Evolutionary conservation across 805 yeast genomes (phyloP).

Genomic region (Spathaspora arborariae): DNA sequence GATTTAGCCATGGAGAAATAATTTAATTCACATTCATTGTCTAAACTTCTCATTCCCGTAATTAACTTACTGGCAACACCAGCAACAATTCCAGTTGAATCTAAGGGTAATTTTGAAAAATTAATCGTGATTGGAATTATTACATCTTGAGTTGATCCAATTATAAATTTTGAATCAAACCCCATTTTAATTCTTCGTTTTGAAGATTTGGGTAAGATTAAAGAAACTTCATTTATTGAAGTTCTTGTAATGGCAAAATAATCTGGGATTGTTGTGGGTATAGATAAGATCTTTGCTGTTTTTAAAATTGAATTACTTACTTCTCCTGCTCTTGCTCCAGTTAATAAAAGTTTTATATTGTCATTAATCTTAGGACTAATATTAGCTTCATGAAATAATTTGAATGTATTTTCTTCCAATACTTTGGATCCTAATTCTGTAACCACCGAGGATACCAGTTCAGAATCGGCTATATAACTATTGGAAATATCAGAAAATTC

Average conservation of each 20-base stretch:
- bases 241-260: constrained; percentile 54
- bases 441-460: not conserved
- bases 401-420: constrained; percentile 34
- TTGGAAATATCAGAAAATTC: constrained; percentile 42
- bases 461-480: constrained; percentile 27
- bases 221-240: constrained; percentile 46
- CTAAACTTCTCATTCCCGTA: constrained; percentile 21
- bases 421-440: not conserved
- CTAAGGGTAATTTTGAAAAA: constrained; percentile 49
- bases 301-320: constrained; percentile 38
- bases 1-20: constrained; percentile 60
- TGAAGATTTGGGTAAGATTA: constrained; percentile 43
- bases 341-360: constrained; percentile 41
- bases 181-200: constrained; percentile 33
- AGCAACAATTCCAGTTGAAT: constrained; percentile 64
- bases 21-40: constrained; percentile 44
- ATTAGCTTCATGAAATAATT: constrained; percentile 28
- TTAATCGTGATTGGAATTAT: constrained; percentile 57
- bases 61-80: constrained; percentile 54
- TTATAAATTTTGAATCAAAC: constrained; percentile 37
- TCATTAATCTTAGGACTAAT: constrained; percentile 45
- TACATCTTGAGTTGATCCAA: constrained; percentile 56
- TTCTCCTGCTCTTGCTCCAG: constrained; percentile 57
- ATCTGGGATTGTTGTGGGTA: constrained; percentile 25
- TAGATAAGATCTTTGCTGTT: constrained; percentile 36